phyloP scores from a whole-genome alignment of 2,329 filamentous ascomycete species.

The Tolypocladium nubicola region DNA sequence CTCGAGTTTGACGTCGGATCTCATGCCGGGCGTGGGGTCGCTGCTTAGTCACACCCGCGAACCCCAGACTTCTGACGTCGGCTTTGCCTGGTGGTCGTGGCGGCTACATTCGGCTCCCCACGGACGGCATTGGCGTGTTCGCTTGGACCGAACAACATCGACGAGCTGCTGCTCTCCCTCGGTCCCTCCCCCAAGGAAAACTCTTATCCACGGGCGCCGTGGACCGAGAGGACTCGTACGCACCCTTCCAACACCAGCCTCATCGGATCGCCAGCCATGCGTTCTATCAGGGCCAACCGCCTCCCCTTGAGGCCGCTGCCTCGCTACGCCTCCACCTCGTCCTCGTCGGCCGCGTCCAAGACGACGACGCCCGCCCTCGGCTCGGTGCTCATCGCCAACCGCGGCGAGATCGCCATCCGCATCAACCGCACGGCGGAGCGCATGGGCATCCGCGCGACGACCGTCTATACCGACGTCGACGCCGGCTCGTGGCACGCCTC shows the following conservation, averaged over 20 bases:
- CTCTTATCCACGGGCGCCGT: not conserved
- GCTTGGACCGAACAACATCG: not conserved
- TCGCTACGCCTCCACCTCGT: conserved; percentile 21
- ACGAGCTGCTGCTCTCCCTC: not conserved
- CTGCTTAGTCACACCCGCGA: not conserved
- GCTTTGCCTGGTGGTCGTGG: not conserved
- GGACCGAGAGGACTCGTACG: not conserved
- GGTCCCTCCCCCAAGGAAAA: too few species aligned
- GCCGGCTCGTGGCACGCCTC: conserved; percentile 78
- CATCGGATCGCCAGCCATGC: conserved; percentile 29
- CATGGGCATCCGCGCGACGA: conserved; percentile 87
- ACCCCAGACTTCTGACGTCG: conserved; percentile 3
- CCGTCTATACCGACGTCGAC: conserved; percentile 90
- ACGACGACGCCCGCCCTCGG: conserved; percentile 47
- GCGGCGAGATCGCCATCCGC: conserved; percentile 91
- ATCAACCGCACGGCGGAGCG: conserved; percentile 80
- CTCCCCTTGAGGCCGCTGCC: conserved; percentile 33
- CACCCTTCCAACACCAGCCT: not conserved
- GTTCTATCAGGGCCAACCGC: conserved; percentile 42
- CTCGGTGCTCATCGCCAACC: conserved; percentile 90
- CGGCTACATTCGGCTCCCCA: conserved; percentile 23
- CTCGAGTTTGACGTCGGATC: too few species aligned
- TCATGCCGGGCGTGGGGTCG: not conserved
- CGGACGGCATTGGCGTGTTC: conserved; percentile 11
- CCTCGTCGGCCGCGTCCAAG: conserved; percentile 21